Evolutionary conservation across 2,329 filamentous ascomycete genomes (phyloP), one percentile per base, ranked within the genome.

Genomic region (Sarocladium oryzae): DNA sequence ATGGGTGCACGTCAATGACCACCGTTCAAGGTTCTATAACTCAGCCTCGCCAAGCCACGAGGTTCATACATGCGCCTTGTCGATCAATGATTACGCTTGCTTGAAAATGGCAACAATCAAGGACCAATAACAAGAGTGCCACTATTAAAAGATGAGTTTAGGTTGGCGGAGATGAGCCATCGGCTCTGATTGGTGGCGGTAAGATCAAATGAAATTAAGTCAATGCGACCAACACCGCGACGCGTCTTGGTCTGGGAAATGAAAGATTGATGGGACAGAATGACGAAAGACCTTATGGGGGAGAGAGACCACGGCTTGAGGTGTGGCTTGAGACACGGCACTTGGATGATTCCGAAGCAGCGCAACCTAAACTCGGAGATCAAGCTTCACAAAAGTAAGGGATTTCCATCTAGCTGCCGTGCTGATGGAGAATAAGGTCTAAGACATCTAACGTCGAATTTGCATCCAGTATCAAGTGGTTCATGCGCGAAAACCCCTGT

Each of bases 221-320:
- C 43, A 48, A 48, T 48, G 43, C 43, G 18, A 48, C 8, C 13
- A 28, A 48, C 28, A 32, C 13, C 43, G 43, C 43, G 43, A 48
- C 43, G 43, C 43, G 43, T 48, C 43, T 21, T 48, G 43, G 43
- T 6, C 28, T 18, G 21, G 40, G 37, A 40, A 40, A 20, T 40
- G 37, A 20, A 4, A 40, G 37, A 40, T n/a, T n/a, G n/a, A n/a
- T n/a, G 4, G 37, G 40, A 15, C 10, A 43, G n/a, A 20, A 43
- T 43, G 40, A 43, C 40, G 40, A 43, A 43, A 43, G 3, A 30
- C n/a, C n/a, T 20, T 6, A 20, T 20, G 37, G 37, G 37, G 3
- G 37, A 40, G 16, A 40, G 37, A 40, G 37, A 40, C 37, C 20
- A 11, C 23, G 37, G 37, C 8, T 23, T 8, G 7, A 40, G 20